phyloP scores from a whole-genome alignment of 768 basidiomycete genomes.

The Lyophyllum atratum region DNA sequence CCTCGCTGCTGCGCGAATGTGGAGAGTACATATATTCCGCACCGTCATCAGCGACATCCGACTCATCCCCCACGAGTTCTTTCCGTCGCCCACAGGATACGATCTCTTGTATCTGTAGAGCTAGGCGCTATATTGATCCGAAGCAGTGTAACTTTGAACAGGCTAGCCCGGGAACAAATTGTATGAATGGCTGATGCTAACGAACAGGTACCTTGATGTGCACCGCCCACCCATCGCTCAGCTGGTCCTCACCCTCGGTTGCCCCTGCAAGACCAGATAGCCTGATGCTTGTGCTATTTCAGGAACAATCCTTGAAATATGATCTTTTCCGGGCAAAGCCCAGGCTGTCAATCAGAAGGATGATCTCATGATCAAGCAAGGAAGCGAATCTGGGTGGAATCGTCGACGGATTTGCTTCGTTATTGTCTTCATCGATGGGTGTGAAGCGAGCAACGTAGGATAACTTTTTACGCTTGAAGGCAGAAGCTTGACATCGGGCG shows the following conservation, averaged over 20 bases:
- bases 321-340: background rate
- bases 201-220: background rate
- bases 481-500: background rate
- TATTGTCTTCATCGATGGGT: background rate
- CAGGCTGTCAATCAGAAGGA: background rate
- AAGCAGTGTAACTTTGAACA: too few relatives aligned
- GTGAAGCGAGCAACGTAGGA: background rate
- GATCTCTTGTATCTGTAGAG: too few relatives aligned
- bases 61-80: too few relatives aligned
- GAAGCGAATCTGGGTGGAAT: background rate
- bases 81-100: too few relatives aligned
- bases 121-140: too few relatives aligned
- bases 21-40: too few relatives aligned
- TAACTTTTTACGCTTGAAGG: too few relatives aligned
- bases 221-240: background rate
- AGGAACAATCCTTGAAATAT: background rate
- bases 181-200: background rate
- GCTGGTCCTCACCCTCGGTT: background rate
- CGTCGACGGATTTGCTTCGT: background rate
- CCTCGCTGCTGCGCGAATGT: too few relatives aligned
- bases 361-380: background rate
- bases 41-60: background rate
- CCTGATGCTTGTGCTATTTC: background rate
- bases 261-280: background rate
- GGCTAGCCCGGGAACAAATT: background rate